Conservation (phyloP, 2,329 filamentous ascomycete species). For the Curvularia sp. region DNA sequence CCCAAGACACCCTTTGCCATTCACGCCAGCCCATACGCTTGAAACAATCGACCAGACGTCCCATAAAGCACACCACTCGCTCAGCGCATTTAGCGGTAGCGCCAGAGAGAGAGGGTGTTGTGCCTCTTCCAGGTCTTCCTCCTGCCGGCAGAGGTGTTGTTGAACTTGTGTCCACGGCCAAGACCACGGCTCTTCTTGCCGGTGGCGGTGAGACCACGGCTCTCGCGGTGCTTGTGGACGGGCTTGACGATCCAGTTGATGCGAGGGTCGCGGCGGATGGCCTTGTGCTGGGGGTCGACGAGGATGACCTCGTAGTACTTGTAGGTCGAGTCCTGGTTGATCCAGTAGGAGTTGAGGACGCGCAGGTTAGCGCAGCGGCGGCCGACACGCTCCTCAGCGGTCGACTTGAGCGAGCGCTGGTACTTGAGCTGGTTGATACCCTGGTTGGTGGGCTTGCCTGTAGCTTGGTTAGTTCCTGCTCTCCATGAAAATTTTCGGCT, state of each 20-base stretch:
- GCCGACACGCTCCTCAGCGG: constrained; percentile 99
- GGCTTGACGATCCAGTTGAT: constrained; percentile 99
- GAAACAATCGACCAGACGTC: constrained; percentile 42
- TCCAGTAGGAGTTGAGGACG: constrained; percentile 99
- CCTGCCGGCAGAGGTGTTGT: constrained; percentile 95
- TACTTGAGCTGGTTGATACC: constrained; percentile 99
- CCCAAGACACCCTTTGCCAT: constrained; percentile 45
- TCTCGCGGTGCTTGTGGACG: constrained; percentile 99
- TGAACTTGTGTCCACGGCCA: constrained; percentile 99
- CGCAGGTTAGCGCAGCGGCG: constrained; percentile 98
- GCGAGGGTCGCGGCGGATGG: constrained; percentile 96
- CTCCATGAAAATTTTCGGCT: constrained; percentile 2
- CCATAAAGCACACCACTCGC: constrained; percentile 37
- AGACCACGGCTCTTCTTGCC: constrained; percentile 99
- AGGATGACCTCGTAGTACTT: constrained; percentile 99
- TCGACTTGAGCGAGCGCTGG: constrained; percentile 97
- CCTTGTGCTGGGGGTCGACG: constrained; percentile 99
- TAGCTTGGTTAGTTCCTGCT: constrained; percentile 37
- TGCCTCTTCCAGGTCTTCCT: constrained; percentile 99
- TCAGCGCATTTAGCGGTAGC: constrained; percentile 77
- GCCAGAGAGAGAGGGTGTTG: constrained; percentile 99
- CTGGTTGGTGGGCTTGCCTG: constrained; percentile 99
- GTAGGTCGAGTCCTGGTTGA: constrained; percentile 99
- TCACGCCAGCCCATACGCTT: constrained; percentile 44
- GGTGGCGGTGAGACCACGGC: constrained; percentile 94